A percentile compares a stretch with the other conserved stretches of the same genome.
Conservation (phyloP, 805 yeast species). For the Metschnikowia shivogae region DNA sequence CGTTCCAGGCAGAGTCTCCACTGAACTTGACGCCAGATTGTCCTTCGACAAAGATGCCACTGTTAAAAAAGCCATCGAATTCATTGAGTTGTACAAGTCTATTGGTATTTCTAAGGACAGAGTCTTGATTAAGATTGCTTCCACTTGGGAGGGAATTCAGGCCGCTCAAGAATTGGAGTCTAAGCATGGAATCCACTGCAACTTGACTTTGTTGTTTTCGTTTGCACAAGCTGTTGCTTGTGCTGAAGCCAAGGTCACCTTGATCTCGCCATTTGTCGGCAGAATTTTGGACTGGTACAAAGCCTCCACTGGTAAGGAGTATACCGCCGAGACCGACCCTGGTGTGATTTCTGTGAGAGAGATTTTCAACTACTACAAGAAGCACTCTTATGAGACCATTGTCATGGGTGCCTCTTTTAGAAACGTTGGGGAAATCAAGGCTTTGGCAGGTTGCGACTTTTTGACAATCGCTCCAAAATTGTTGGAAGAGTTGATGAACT, state of each 20-base stretch:
- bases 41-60: conserved; percentile 95
- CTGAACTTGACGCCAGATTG: conserved; percentile 98
- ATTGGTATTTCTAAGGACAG: conserved; percentile 86
- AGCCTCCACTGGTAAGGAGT: conserved; percentile 85
- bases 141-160: conserved; percentile 99
- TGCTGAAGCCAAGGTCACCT: conserved; percentile 95
- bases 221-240: conserved; percentile 97
- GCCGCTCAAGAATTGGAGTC: conserved; percentile 95
- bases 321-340: conserved; percentile 77
- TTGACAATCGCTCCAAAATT: conserved; percentile 92
- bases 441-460: conserved; percentile 95
- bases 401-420: conserved; percentile 99
- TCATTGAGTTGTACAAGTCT: conserved; percentile 81
- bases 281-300: conserved; percentile 99
- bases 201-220: conserved; percentile 92
- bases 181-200: conserved; percentile 87
- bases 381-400: conserved; percentile 91
- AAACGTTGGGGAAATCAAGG: conserved; percentile 91
- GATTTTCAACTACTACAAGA: conserved; percentile 97
- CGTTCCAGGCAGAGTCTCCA: conserved; percentile 98
- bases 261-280: conserved; percentile 98
- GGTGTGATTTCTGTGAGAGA: conserved; percentile 89
- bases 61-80: conserved; percentile 85
- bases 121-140: conserved; percentile 91
- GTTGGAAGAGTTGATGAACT: conserved; percentile 81